Evolutionary conservation across 768 basidiomycete species (phyloP), one percentile per base, ranked within the genome.

Genomic region (Mycena amicta): DNA sequence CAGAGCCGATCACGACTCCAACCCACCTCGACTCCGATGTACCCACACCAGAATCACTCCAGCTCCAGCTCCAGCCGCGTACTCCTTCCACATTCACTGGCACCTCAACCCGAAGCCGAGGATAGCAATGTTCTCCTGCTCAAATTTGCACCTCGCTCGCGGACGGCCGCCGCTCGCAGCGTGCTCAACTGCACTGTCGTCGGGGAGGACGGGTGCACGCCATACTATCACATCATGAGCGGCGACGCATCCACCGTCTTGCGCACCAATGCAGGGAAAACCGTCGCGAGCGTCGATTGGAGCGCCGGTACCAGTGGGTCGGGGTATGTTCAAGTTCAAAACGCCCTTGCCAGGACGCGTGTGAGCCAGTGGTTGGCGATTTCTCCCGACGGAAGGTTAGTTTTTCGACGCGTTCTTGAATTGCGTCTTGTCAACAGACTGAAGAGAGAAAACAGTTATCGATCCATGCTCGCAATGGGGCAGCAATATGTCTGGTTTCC

Each of bases 181-280:
- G 37, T 61, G 3, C 43, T 61, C 6, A 57, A 60, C 30, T 45
- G 43, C 30, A 59, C 60, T 0, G 60, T 60, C 28, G 63, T 60
- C 27, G 54, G 52, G 5, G 49, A 26, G 41, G 59, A 55, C 30
- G 55, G 46, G 22, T 57, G 2, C 37, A 61, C 46, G 43, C 59
- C 59, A 23, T 62, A 64, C 46, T 54, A 62, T 49, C 57, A 60
- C 49, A 52, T 58, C 29, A 30, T 57, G 55, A 57, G 56, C 4
- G 22, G 8, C 22, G 20, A 11, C 43, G 31, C 20, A 8, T 8
- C 12, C 26, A 61, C 59, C 0, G 5, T 56, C 18, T 52, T 61
- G 25, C 51, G 59, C 18, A 61, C 63, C 4, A 58, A 64, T 45
- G 40, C 43, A 30, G 59, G 63, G 18, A 40, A 43, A 22, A 56